Evolutionary conservation across 208 protist genomes (phyloP).

Genomic region (Vickermania spadyakhi): DNA sequence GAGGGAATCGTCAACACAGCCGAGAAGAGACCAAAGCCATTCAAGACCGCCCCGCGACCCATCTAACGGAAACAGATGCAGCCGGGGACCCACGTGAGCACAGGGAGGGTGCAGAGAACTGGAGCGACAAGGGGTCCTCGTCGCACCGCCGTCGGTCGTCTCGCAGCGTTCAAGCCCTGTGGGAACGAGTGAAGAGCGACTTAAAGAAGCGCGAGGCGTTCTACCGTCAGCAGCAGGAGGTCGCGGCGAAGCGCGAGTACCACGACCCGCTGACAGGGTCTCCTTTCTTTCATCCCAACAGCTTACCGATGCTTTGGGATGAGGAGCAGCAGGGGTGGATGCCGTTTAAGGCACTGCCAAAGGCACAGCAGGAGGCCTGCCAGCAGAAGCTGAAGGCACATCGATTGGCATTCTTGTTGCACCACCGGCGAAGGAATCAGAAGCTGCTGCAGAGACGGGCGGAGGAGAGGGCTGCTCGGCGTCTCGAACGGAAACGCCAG

Average conservation of each 20-base stretch:
- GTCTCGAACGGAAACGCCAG: not conserved
- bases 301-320: not conserved
- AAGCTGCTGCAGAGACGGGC: slow-evolving; percentile 1
- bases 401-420: slow-evolving; percentile 24
- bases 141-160: not conserved
- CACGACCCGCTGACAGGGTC: not conserved
- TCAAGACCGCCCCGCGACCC: not conserved
- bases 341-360: not conserved
- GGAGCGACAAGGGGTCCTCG: too few relatives aligned
- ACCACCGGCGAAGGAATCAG: slow-evolving; percentile 1
- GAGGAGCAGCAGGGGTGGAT: not conserved
- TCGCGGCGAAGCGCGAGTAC: not conserved
- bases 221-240: not conserved
- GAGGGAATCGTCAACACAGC: not conserved
- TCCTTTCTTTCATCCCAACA: not conserved
- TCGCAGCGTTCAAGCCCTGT: not conserved
- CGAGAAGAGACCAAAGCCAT: not conserved
- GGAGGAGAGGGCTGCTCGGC: not conserved
- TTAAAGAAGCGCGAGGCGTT: not conserved
- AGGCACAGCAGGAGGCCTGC: slow-evolving; percentile 11
- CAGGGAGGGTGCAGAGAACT: too few relatives aligned
- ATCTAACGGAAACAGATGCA: too few relatives aligned
- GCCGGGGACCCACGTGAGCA: too few relatives aligned
- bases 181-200: not conserved
- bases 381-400: slow-evolving; percentile 16